Base-by-base conservation (phyloP, 1,139 yeast species). In the Lodderomyces parapsilosis region DNA sequence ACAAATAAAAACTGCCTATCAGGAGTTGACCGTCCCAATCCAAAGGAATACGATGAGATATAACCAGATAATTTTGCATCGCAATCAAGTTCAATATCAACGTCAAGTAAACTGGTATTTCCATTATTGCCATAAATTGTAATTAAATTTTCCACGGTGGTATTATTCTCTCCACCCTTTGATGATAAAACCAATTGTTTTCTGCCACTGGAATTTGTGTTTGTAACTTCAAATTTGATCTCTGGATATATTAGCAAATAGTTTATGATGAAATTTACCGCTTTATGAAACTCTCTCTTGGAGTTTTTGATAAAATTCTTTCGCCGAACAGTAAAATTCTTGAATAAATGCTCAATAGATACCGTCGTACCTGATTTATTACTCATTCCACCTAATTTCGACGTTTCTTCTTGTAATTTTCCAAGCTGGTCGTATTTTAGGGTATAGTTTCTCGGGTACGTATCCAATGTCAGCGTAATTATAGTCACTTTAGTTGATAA, bases 1-100 rank as follows among this genome's bases (percentile, higher is more conserved):
- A 93, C 71, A 53, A 66, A 91, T 30, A 86, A 53, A 43, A 78
- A 76, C 58, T 93, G 99, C 18, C 96, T 69, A 58, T 90, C 97
- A 17, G 76, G 68, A 1, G 85, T 65, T 8, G 81, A 71, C 33
- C 96, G 67, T 13, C 55, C 54, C 57, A 81, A 74, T 0, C 96
- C 96, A 62, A 84, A 83, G 0, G 93, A 82, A 36, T 83, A 80
- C 48, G 81, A 78, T 0, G 97, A 89, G 2, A 91, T 74, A 47
- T 63, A 73, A 0, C 99, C 99, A 3, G 53, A 49, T 0, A 84
- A 52, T 6, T 47, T 46, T 4, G 82, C 46, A 31, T 56, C 49
- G 34, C 58, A 55, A 11, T 52, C 52, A 0, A 59, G 61, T 2
- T 41, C 49, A 1, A 80, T 17, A 13, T 73, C 63, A 0, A 89